Percentiles rank a stretch among this genome's conserved stretches.
Evolutionary conservation across 805 yeast species (phyloP).

Genomic region (Peterozyma toletana): DNA sequence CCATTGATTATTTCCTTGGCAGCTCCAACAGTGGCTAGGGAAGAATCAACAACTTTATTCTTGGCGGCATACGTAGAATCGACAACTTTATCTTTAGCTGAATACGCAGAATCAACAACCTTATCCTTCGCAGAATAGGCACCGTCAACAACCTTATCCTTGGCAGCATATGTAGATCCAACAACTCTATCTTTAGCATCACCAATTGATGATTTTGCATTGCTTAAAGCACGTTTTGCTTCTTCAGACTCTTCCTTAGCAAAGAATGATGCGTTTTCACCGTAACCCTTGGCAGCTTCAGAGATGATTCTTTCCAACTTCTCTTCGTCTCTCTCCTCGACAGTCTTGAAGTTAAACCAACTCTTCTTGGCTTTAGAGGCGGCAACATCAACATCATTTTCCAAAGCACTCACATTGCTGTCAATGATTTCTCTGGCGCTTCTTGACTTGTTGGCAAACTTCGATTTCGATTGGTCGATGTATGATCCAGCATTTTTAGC

Average conservation of each 20-base stretch:
- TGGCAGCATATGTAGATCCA: no score
- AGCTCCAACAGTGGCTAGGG: not conserved
- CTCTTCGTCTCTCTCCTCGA: constrained; percentile 8
- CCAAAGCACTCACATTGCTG: not conserved
- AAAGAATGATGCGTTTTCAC: constrained; percentile 8
- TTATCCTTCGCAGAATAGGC: no score
- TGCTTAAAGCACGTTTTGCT: constrained; percentile 5
- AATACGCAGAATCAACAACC: no score
- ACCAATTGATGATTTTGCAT: not conserved
- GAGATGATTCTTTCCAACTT: constrained; percentile 7
- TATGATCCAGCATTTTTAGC: no score
- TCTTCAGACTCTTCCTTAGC: constrained; percentile 3
- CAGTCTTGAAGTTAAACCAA: constrained; percentile 7
- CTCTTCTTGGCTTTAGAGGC: constrained; percentile 5
- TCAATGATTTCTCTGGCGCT: constrained; percentile 4
- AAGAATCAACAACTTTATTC: constrained; percentile 1
- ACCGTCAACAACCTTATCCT: no score
- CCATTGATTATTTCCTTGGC: no score
- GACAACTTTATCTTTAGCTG: constrained; percentile 3
- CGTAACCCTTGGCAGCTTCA: constrained; percentile 6
- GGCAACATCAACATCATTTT: not conserved
- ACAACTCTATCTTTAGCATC: no score
- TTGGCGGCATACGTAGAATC: not conserved
- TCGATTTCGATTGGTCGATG: no score
- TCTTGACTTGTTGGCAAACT: not conserved